Base-by-base conservation (phyloP, 208 protist genomes). In the Acanthamoeba pearcei region DNA sequence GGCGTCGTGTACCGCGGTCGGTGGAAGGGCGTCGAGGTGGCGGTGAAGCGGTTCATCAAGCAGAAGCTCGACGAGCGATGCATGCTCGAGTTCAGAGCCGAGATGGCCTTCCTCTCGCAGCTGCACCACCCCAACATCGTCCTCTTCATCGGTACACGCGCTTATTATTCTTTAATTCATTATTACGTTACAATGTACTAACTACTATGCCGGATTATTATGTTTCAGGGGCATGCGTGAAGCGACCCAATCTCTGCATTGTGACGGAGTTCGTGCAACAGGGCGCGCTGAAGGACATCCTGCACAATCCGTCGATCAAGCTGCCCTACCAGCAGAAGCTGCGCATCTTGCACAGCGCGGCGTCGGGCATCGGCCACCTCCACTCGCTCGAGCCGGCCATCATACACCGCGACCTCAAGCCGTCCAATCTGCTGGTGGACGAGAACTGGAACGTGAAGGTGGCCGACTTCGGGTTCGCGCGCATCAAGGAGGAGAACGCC, bases 241-340 rank as follows among this genome's bases (percentile, higher is more conserved):
- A 85, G 32, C 78, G 94, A 74, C 96, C 96, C 29, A 91, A 97
- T 42, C 85, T 97, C 85, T 97, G 96, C 60, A 96, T 97, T 49
- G 96, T 95, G 38, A 95, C 94, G 35, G 95, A 97, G 24, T 97
- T 94, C 83, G 96, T 97, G 96, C 42, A 66, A 27, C 29, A 74
- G 8, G 96, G 96, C 27, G 86, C 57, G 24, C 92, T 97, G 9
- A 91, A 96, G 32, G 38, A 70, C 29, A 93, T 97, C 32, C 86
- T 96, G 22, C 85, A 94, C 76, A 74, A 94, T 24, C 60, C 22
- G 24, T 24, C 38, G 15, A 32, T 46, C 35, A 15, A 29, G 6
- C 70, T 53, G 57, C 78, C 82, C 88, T 72, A 53, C 46, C 57
- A 64, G 32, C 91, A n/a, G 68, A 66, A 32, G 22, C n/a, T 93